phyloP scores from a whole-genome alignment of 2,329 filamentous ascomycete genomes.

The Penicillium sp. region DNA sequence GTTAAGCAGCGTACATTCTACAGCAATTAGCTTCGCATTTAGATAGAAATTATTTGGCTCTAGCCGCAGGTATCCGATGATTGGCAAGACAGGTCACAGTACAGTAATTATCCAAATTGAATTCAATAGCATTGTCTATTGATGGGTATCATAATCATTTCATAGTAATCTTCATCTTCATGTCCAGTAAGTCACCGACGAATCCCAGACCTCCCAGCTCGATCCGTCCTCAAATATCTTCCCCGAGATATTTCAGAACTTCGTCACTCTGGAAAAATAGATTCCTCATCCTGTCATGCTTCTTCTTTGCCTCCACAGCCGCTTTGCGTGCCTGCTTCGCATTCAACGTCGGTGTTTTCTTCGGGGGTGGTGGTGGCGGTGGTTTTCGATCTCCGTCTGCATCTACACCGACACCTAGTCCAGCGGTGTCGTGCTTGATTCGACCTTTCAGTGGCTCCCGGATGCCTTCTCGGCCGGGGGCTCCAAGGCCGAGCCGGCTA shows the following conservation, averaged over 20 bases:
- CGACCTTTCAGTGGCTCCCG: slow-evolving; percentile 70
- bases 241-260: slow-evolving; percentile 68
- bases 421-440: slow-evolving; percentile 70
- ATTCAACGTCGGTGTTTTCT: slow-evolving; percentile 56
- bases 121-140: no score
- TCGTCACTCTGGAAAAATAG: slow-evolving; percentile 75
- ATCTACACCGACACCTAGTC: slow-evolving; percentile 59
- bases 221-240: slow-evolving; percentile 13
- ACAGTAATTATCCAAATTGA: no score
- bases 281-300: slow-evolving; percentile 61
- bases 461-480: slow-evolving; percentile 64
- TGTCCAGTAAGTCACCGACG: neutral
- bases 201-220: neutral
- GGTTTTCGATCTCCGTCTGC: slow-evolving; percentile 23
- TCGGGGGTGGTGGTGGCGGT: slow-evolving; percentile 37
- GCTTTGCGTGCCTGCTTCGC: slow-evolving; percentile 67
- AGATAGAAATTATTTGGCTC: no score
- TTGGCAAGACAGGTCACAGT: no score
- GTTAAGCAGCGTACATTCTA: no score
- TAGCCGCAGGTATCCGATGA: no score
- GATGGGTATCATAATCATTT: slow-evolving; percentile 7
- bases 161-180: neutral
- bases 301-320: slow-evolving; percentile 61
- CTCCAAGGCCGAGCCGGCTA: slow-evolving; percentile 66
- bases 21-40: no score